phyloP scores from a whole-genome alignment of 108 stramenopile species.

The Pseudonitzschia delicatissima region DNA sequence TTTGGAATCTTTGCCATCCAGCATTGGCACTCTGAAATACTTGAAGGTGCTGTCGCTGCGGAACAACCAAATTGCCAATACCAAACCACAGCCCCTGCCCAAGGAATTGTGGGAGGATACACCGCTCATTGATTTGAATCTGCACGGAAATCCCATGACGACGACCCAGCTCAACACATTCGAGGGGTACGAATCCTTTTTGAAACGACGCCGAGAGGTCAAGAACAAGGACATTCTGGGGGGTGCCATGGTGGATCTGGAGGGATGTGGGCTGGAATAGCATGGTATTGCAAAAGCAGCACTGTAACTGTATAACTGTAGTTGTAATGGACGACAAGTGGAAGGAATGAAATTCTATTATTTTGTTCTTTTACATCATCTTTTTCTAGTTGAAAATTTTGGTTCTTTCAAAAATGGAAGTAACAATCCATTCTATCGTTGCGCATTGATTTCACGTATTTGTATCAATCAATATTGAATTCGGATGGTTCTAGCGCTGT shows the following conservation, averaged over 20 bases:
- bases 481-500: too few species aligned
- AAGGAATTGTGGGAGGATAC: constrained; percentile 61
- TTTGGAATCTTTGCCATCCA: constrained; percentile 56
- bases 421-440: too few species aligned
- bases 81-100: constrained; percentile 80
- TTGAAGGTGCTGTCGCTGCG: constrained; percentile 70
- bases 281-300: too few species aligned
- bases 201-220: constrained; percentile 75
- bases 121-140: constrained; percentile 76
- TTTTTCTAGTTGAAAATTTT: too few species aligned
- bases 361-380: too few species aligned
- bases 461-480: too few species aligned
- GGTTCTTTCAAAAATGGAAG: too few species aligned
- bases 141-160: constrained; percentile 79
- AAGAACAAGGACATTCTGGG: constrained; percentile 71
- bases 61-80: constrained; percentile 56
- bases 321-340: too few species aligned
- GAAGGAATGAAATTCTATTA: too few species aligned
- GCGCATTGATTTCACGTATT: too few species aligned
- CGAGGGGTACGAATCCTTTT: constrained; percentile 68
- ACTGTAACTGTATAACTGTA: too few species aligned
- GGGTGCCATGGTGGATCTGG: constrained; percentile 61
- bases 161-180: constrained; percentile 74
- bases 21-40: constrained; percentile 57
- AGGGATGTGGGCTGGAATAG: constrained; percentile 78